Conservation (phyloP, 257 asterid species). For the Ilex aquifolium region DNA sequence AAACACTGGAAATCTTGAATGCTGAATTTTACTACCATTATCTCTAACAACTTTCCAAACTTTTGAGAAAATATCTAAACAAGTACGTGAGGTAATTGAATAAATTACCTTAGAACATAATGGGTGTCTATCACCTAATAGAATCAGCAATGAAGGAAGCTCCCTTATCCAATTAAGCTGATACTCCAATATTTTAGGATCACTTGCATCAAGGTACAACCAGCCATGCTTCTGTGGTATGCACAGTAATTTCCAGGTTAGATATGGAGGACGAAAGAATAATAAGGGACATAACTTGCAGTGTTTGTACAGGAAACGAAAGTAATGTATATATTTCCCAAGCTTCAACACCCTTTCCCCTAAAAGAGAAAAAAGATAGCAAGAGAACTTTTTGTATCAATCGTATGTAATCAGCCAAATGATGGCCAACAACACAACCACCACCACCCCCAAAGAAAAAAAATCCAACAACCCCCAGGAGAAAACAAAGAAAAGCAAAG, state of each 20-base stretch:
- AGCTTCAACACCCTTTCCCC: too few species aligned
- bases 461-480: background rate
- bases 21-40: background rate
- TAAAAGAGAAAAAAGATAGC: too few species aligned
- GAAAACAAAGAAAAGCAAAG: background rate
- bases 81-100: constrained; percentile 9
- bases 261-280: background rate
- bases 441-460: background rate
- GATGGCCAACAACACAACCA: too few species aligned
- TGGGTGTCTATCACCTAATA: constrained; percentile 56
- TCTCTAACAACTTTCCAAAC: background rate
- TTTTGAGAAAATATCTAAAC: constrained; percentile 3
- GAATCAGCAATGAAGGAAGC: constrained; percentile 64
- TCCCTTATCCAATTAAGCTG: constrained; percentile 58
- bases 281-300: background rate
- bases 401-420: too few species aligned
- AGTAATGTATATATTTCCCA: too few species aligned
- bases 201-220: constrained; percentile 31
- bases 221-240: constrained; percentile 45
- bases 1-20: background rate
- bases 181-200: constrained; percentile 45
- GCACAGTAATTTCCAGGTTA: constrained; percentile 10
- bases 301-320: too few species aligned
- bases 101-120: constrained; percentile 58
- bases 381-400: too few species aligned